Conservation (phyloP, 495 filamentous ascomycete genomes). For the Achaetomiella virescens region DNA sequence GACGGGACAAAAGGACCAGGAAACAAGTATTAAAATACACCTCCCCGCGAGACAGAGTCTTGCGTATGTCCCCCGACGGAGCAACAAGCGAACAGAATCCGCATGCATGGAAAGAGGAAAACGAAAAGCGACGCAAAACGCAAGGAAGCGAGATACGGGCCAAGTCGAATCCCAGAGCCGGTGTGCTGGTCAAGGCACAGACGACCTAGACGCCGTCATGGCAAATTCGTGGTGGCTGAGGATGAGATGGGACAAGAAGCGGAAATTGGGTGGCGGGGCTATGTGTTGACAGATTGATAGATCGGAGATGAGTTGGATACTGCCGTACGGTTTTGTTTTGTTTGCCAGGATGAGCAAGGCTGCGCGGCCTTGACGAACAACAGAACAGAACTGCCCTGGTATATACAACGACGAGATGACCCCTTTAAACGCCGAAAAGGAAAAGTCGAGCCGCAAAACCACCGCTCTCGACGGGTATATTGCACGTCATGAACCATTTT, state of each 20-base stretch:
- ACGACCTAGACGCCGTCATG: constrained; percentile 45
- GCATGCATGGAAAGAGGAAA: constrained; percentile 8
- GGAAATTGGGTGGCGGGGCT: constrained; percentile 21
- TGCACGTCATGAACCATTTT: constrained; percentile 27
- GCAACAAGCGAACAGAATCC: constrained; percentile 16
- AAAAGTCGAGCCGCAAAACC: constrained; percentile 18
- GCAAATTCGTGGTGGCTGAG: constrained; percentile 37
- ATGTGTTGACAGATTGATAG: constrained; percentile 14
- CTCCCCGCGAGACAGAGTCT: constrained; percentile 6
- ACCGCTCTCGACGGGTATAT: constrained; percentile 23
- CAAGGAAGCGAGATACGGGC: constrained; percentile 15
- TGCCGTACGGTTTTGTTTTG: constrained; percentile 12
- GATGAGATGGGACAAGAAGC: constrained; percentile 41
- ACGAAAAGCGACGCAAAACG: constrained; percentile 5
- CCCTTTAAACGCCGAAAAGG: constrained; percentile 22
- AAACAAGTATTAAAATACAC: constrained; percentile 31
- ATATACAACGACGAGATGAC: constrained; percentile 27
- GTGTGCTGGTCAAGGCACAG: constrained; percentile 50
- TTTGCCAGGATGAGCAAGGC: not conserved
- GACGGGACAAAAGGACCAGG: constrained; percentile 15
- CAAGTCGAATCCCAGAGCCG: constrained; percentile 32
- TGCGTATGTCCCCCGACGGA: constrained; percentile 14
- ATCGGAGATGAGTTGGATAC: constrained; percentile 22
- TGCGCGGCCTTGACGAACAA: not conserved
- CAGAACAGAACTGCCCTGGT: constrained; percentile 19